A percentile compares a stretch with the other conserved stretches of the same genome.
Conservation (phyloP, 176 grass and related monocot genomes). For the maize (Zea mays) region Zm-B73-REFERENCE-NAM-5.0 NC_050096.1:185463001-185463500, state of each 20-base stretch:
- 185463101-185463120: conserved; percentile 50
- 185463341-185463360: no score
- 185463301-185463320: no score
- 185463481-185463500: no score
- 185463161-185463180: conserved; percentile 18
- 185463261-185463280: neutral
- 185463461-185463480: no score
- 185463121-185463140: conserved; percentile 28
- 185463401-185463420: no score
- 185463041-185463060: neutral
- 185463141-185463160: neutral
- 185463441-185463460: no score
- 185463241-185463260: conserved; percentile 51
- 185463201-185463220: conserved; percentile 30
- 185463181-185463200: conserved; percentile 43
- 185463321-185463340: no score
- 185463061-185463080: conserved; percentile 60
- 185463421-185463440: no score
- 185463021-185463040: neutral
- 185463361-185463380: no score
- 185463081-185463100: conserved; percentile 37
- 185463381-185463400: no score
- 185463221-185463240: conserved; percentile 57
- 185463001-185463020: neutral
- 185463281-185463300: no score